Evolutionary conservation across 1,284 basidiomycete genomes (phyloP).

Genomic region (Ceratobasidium theobromae): DNA sequence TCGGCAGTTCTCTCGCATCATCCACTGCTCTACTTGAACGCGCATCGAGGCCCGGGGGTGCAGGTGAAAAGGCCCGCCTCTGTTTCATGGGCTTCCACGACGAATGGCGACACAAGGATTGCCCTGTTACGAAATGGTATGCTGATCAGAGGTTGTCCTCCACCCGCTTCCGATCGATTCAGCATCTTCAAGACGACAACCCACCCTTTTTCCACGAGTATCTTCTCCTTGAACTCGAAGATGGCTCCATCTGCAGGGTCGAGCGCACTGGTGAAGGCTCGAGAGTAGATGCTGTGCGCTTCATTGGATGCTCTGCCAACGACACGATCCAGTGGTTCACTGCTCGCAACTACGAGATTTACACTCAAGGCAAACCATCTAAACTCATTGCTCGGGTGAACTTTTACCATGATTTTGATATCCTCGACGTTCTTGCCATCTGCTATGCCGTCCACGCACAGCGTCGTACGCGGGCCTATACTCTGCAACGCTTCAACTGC

Average conservation of each 20-base stretch:
- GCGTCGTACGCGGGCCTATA: background rate
- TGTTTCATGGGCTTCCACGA: background rate
- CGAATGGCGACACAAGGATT: conserved; percentile 9
- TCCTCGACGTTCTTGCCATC: conserved; percentile 1
- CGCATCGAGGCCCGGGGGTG: no score
- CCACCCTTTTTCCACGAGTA: conserved; percentile 13
- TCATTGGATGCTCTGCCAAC: background rate
- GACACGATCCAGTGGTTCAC: conserved; percentile 6
- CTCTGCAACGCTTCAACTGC: conserved; percentile 23
- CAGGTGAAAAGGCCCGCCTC: background rate
- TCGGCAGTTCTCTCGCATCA: no score
- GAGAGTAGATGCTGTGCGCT: background rate
- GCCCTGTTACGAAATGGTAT: conserved; percentile 1
- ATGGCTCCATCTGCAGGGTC: background rate
- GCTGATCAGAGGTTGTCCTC: background rate
- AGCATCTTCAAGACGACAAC: background rate
- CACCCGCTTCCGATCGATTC: background rate
- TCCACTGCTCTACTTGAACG: no score
- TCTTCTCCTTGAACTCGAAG: background rate
- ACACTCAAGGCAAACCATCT: background rate
- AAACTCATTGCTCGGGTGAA: background rate
- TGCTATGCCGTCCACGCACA: background rate
- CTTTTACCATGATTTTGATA: background rate
- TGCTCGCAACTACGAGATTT: background rate
- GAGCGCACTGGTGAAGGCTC: conserved; percentile 13